Base-by-base conservation (phyloP, 2,329 filamentous ascomycete species). In the Ceratocystis variospora region DNA sequence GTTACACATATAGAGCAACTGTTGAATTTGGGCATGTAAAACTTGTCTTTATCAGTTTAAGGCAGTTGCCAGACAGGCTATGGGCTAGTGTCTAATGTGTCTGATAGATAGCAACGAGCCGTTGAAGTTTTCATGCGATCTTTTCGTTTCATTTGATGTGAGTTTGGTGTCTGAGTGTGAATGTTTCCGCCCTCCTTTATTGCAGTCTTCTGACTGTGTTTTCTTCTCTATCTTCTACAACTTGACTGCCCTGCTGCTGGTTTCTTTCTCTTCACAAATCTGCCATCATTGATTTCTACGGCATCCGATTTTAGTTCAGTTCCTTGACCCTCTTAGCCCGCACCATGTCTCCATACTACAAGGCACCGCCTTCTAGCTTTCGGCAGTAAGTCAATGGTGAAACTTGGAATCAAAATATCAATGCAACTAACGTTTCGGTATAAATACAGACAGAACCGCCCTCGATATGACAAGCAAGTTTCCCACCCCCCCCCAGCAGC, bases 391-490 rank as follows among this genome's bases (percentile, higher is more conserved):
- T 19, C 3, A 31, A 33, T 7, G 5, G 12, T 41, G 10, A 41
- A 41, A 37, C 28, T 6, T 33, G 17, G 31, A 19, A 37, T 19
- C 5, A 33, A 10, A 8, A 28, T 53, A 31, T 37, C 12, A 59
- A 59, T n/a, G 55, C 5, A 59, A 37, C 55, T 59, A 25, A 59
- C 25, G n/a, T 19, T n/a, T 41, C 37, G 12, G 6, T 59, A 5
- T 28, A 15, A 37, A 17, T 25, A 33, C 48, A 59, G 55, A 4
- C 55, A 59, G n/a, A 59, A 59, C 28, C 25, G 55, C 28, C 55
- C 55, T n/a, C 55, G 55, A 19, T n/a, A 59, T 37, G 55, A 59
- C 55, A 17, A 31, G 55, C 55, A 37, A 59, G 55, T 37, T 59
- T 3, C 53, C 53, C 28, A 8, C 1, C 28, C 1, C 1, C 28